Conservation (phyloP, 1,284 basidiomycete species). For the Cystobasidiaceae sp. region DNA sequence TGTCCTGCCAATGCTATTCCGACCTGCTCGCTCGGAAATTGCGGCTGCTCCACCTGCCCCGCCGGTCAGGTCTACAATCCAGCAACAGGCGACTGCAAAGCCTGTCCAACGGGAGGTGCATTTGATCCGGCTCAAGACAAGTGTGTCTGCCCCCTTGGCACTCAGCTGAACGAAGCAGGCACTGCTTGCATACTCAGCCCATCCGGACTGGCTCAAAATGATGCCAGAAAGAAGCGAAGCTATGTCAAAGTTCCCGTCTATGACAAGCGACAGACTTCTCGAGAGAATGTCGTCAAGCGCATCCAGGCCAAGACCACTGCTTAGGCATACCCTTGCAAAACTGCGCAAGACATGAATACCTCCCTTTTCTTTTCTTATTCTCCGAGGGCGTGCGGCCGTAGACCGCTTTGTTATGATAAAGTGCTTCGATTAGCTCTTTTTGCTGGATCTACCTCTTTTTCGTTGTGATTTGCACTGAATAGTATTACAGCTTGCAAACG, state of each 20-base stretch:
- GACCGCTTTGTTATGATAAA: background rate
- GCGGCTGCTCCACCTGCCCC: slow-evolving; percentile 18
- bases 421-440: background rate
- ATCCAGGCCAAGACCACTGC: background rate
- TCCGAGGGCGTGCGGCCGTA: background rate
- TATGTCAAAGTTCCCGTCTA: background rate
- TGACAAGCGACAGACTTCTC: slow-evolving; percentile 1
- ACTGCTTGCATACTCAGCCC: background rate
- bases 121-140: background rate
- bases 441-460: background rate
- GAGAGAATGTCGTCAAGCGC: slow-evolving; percentile 11
- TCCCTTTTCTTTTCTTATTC: background rate
- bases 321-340: background rate
- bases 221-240: background rate
- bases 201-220: background rate
- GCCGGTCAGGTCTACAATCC: slow-evolving; percentile 15
- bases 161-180: background rate
- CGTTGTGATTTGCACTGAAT: background rate
- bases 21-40: slow-evolving; percentile 4
- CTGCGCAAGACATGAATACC: background rate
- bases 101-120: background rate
- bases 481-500: background rate
- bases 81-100: background rate
- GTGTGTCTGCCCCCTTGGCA: background rate
- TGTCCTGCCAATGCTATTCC: background rate